Percentiles rank a stretch among this genome's conserved stretches.
phyloP scores from a whole-genome alignment of 2,329 filamentous ascomycete species.

The Microsporum audouinii region DNA sequence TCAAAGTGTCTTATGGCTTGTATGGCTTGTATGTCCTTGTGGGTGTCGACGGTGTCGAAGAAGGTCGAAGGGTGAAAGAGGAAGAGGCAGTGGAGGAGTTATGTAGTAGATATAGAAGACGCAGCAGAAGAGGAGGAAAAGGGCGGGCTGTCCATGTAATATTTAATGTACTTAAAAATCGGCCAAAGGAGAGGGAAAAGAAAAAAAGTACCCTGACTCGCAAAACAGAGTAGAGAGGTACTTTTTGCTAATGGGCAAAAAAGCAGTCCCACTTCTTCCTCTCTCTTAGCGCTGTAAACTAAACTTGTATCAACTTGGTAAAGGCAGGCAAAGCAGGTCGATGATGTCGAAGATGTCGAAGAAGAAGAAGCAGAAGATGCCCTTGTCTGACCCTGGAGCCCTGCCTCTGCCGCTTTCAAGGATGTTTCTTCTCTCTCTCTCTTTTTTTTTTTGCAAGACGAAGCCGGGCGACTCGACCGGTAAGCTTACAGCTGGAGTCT shows the following conservation, averaged over 20 bases:
- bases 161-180: background rate
- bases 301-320: background rate
- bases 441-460: background rate
- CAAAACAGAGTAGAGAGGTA: constrained; percentile 1
- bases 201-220: background rate
- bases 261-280: too few relatives aligned
- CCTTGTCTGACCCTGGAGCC: background rate
- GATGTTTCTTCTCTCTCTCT: background rate
- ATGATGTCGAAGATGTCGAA: background rate
- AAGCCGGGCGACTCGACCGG: background rate
- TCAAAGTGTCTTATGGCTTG: too few relatives aligned
- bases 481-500: background rate
- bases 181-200: background rate
- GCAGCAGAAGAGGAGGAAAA: background rate
- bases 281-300: background rate
- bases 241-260: background rate
- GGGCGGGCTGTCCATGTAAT: background rate
- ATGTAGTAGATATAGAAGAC: too few relatives aligned
- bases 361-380: background rate
- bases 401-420: background rate
- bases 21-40: too few relatives aligned
- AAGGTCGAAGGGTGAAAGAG: too few relatives aligned
- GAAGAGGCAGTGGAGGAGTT: too few relatives aligned
- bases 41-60: too few relatives aligned
- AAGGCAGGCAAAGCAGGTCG: background rate